Conservation (phyloP, 1,284 basidiomycete genomes). For the Papiliotrema fonsecae region DNA sequence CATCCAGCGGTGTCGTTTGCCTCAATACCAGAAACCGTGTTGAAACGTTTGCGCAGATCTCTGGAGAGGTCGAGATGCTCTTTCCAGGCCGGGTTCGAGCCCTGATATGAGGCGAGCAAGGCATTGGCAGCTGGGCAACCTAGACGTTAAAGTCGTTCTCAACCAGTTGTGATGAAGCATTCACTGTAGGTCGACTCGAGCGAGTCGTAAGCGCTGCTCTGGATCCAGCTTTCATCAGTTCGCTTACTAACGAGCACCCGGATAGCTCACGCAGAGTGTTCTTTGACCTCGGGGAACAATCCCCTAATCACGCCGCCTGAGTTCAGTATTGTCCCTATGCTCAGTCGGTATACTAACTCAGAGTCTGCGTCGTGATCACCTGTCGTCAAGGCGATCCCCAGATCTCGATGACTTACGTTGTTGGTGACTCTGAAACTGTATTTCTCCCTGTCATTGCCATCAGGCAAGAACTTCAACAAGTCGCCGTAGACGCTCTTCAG, state of each 20-base stretch:
- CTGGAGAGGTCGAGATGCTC: constrained; percentile 22
- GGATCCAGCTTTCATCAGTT: constrained; percentile 6
- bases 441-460: constrained; percentile 14
- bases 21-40: constrained; percentile 29
- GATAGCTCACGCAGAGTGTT: constrained; percentile 19
- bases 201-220: constrained; percentile 29
- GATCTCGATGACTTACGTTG: constrained; percentile 16
- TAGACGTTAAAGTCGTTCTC: no score
- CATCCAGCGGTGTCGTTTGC: constrained; percentile 27
- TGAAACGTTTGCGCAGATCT: constrained; percentile 20
- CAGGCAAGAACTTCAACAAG: constrained; percentile 30
- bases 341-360: constrained; percentile 9
- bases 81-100: constrained; percentile 19
- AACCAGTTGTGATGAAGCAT: neutral
- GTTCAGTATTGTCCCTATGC: neutral
- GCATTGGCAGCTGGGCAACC: constrained; percentile 16
- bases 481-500: constrained; percentile 31
- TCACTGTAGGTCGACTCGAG: constrained; percentile 28
- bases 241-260: neutral
- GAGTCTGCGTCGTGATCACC: constrained; percentile 35
- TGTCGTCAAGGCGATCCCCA: neutral
- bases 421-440: constrained; percentile 37
- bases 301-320: constrained; percentile 23
- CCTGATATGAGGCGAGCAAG: constrained; percentile 10
- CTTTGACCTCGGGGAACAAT: constrained; percentile 24